Base-by-base conservation (phyloP, 2,329 filamentous ascomycete genomes). In the Microascus cirrosus region DNA sequence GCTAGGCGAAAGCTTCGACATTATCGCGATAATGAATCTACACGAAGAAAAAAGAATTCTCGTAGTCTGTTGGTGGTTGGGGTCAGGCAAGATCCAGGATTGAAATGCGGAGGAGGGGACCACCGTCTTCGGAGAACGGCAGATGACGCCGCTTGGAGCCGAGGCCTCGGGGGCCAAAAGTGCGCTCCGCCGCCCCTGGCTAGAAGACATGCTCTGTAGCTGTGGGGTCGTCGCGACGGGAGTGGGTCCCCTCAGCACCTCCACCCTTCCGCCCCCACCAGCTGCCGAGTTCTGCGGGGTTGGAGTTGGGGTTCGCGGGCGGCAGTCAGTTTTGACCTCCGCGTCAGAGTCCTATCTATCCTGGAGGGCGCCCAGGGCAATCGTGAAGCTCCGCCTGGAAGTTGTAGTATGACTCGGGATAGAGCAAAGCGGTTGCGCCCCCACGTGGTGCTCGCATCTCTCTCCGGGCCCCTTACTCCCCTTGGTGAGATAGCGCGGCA, bases 1-100 rank as follows among this genome's bases (percentile, higher is more conserved):
- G 55, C 82, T 73, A 1, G 81, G 76, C 1, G 87, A 88, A 22
- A 93, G 78, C 69, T 89, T 91, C 7, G 87, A 84, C 87, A 90
- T 90, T 42, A n/a, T n/a, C 63, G 66, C 71, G 36, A n/a, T 13
- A n/a, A n/a, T 4, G 3, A 13, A 13, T 42, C 3, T 42, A n/a
- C n/a, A n/a, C n/a, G n/a, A n/a, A n/a, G n/a, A n/a, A 45, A n/a
- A 7, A 42, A 42, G 35, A 15, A 3, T 11, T 42, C 36, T 12
- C 11, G 39, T 13, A 12, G 12, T 12, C 39, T 45, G 39, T 2
- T 2, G 39, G n/a, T 18, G 39, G 18, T 42, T n/a, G 36, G n/a
- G n/a, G n/a, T n/a, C n/a, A n/a, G n/a, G n/a, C n/a, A n/a, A n/a
- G 36, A 42, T 42, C 4, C 36, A 42, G 15, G 36, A 7, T 45